Evolutionary conservation across 2,329 filamentous ascomycete species (phyloP).

Genomic region (Nectriaceae sp.): DNA sequence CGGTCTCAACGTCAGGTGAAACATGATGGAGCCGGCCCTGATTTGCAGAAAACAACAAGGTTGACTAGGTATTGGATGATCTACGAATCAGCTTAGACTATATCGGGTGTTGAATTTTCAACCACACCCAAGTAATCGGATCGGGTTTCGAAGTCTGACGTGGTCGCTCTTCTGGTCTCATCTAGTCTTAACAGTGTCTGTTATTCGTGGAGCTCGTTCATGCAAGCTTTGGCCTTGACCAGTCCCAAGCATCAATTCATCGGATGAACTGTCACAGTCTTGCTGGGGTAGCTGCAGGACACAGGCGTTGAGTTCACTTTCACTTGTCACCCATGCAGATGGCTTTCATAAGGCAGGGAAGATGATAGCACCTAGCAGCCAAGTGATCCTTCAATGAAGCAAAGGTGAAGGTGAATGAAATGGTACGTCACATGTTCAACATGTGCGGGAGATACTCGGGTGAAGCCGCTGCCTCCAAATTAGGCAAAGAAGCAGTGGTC

Average conservation of each 20-base stretch:
- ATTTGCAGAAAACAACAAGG: too few relatives aligned
- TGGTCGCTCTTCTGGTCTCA: background rate
- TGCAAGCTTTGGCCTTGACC: background rate
- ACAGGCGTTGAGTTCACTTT: background rate
- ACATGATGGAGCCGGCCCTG: too few relatives aligned
- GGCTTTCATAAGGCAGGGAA: too few relatives aligned
- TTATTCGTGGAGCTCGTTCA: slow-evolving; percentile 1
- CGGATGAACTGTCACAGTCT: background rate
- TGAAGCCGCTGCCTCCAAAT: background rate
- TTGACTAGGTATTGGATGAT: too few relatives aligned
- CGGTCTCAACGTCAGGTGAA: background rate
- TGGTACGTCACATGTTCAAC: background rate
- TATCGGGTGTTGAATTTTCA: too few relatives aligned
- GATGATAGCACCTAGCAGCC: too few relatives aligned
- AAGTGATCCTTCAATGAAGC: too few relatives aligned
- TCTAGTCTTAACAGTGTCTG: background rate
- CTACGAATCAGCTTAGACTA: too few relatives aligned
- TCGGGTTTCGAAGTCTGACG: too few relatives aligned
- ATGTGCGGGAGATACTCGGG: background rate
- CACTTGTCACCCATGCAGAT: too few relatives aligned
- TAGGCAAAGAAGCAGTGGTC: background rate
- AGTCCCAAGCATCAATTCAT: background rate
- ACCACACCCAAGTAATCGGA: too few relatives aligned
- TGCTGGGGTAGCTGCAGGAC: background rate
- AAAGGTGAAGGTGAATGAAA: too few relatives aligned